These are phyloP conservation scores for Podaxis rugospora DNA, from an alignment of 768 basidiomycete species.

Conservation along the genomic window DNA sequence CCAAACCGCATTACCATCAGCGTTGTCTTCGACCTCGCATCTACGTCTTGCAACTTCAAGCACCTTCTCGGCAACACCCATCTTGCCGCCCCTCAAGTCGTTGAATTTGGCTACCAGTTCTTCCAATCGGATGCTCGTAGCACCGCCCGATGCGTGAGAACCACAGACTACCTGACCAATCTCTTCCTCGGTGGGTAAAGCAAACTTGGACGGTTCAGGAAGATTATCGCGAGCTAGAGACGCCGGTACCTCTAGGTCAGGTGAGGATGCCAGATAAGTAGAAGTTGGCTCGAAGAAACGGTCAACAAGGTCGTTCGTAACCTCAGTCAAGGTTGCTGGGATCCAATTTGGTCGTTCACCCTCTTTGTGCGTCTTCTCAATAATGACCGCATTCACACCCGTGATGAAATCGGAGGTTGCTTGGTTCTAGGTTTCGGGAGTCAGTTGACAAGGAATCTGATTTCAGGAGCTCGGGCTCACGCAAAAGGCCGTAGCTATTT, in stretches of 20 bases:
- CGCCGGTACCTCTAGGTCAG: conserved; percentile 39
- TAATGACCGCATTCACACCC: conserved; percentile 70
- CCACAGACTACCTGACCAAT: conserved; percentile 67
- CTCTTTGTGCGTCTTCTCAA: conserved; percentile 34
- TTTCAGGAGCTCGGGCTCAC: conserved; percentile 45
- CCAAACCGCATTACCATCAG: conserved; percentile 56
- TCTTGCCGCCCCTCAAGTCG: conserved; percentile 42
- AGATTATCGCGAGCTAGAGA: conserved; percentile 20
- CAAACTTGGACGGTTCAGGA: conserved; percentile 34
- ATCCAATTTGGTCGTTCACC: conserved; percentile 58
- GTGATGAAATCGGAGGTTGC: conserved; percentile 79
- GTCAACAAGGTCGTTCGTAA: conserved; percentile 51
- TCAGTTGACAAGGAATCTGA: conserved; percentile 13
- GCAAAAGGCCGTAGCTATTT: conserved; percentile 85
- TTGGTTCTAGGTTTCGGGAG: conserved; percentile 46
- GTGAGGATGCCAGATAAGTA: conserved; percentile 38
- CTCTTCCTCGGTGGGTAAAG: conserved; percentile 75
- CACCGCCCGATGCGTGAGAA: conserved; percentile 55
- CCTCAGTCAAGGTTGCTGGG: conserved; percentile 57
- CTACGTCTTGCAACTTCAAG: conserved; percentile 68
- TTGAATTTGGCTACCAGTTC: conserved; percentile 61
- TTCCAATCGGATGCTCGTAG: conserved; percentile 52
- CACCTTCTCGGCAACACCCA: conserved; percentile 73
- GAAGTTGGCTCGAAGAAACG: conserved; percentile 68
- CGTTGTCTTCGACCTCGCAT: conserved; percentile 57